A percentile compares a stretch with the other conserved stretches of the same genome.
Evolutionary conservation across 2,329 filamentous ascomycete species (phyloP).

Genomic region (Beauveria sp.): DNA sequence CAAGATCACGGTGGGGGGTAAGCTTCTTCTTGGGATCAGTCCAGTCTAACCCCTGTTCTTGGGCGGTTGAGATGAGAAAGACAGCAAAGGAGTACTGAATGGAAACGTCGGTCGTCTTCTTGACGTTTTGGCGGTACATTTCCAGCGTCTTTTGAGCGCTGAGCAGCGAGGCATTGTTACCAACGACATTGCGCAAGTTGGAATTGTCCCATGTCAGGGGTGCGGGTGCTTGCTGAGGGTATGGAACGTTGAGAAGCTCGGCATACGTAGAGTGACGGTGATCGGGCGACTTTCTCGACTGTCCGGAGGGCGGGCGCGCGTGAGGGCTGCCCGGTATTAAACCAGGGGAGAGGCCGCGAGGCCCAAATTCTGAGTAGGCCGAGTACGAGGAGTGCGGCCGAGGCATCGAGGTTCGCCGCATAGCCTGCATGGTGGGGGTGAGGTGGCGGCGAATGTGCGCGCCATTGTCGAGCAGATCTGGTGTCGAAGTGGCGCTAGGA

Average conservation of each 20-base stretch:
- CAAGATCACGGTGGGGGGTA: constrained; percentile 38
- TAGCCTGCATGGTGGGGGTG: constrained; percentile 47
- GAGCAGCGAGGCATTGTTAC: constrained; percentile 82
- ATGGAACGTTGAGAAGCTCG: constrained; percentile 60
- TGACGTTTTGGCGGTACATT: constrained; percentile 95
- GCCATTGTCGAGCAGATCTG: constrained; percentile 43
- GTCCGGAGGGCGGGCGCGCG: constrained; percentile 39
- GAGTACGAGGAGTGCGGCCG: constrained; percentile 75
- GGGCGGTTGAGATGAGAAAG: constrained; percentile 83
- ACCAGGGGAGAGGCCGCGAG: constrained; percentile 54
- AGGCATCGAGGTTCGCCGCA: constrained; percentile 50
- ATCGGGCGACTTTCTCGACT: constrained; percentile 50
- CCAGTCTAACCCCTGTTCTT: constrained; percentile 59
- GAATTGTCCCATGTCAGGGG: constrained; percentile 72
- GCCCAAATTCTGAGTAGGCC: constrained; percentile 58
- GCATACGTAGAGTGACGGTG: constrained; percentile 45
- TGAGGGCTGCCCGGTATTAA: constrained; percentile 34
- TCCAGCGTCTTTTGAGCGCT: constrained; percentile 90
- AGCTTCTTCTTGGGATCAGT: constrained; percentile 39
- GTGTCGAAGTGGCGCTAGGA: constrained; percentile 39
- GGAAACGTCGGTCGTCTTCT: constrained; percentile 85
- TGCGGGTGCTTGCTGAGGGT: constrained; percentile 67
- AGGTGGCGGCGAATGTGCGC: constrained; percentile 53
- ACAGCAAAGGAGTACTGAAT: constrained; percentile 96
- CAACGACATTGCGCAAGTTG: constrained; percentile 68